Evolutionary conservation across 306 rosid species (phyloP).

Genomic region (Potentilla sterilis): DNA sequence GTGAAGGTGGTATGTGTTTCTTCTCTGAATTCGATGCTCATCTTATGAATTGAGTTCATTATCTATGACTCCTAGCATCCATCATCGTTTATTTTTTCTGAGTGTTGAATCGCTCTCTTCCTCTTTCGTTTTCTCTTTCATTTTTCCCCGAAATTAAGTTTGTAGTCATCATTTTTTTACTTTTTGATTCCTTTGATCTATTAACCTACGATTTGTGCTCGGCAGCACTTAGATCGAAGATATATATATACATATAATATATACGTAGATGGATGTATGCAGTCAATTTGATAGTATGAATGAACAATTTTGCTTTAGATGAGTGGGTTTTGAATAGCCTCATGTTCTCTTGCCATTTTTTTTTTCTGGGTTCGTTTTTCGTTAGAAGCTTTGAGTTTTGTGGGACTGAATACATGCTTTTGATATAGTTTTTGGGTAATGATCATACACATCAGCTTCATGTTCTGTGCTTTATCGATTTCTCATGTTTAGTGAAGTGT

Average conservation of each 20-base stretch:
- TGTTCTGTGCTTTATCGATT: not conserved
- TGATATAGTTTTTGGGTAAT: not conserved
- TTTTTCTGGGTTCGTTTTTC: not conserved
- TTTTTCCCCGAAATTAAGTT: constrained; percentile 23
- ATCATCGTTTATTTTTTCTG: not conserved
- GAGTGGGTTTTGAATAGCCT: not conserved
- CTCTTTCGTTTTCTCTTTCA: too few relatives aligned
- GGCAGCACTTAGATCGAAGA: too few relatives aligned
- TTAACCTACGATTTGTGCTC: too few relatives aligned
- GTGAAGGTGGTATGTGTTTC: too few relatives aligned
- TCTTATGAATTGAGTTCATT: too few relatives aligned
- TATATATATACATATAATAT: too few relatives aligned
- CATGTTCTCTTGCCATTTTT: not conserved
- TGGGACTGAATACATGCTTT: not conserved
- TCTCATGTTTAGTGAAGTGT: not conserved
- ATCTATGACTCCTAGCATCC: constrained; percentile 20
- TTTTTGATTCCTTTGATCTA: too few relatives aligned
- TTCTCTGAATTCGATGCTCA: too few relatives aligned
- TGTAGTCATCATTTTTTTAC: not conserved
- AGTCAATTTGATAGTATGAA: too few relatives aligned
- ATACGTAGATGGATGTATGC: too few relatives aligned
- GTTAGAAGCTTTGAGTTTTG: not conserved
- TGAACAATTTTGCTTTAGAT: not conserved
- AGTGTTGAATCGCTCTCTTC: not conserved
- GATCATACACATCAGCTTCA: too few relatives aligned